Evolutionary conservation across 2,329 filamentous ascomycete species (phyloP).

Genomic region (Didymella arachidicola): DNA sequence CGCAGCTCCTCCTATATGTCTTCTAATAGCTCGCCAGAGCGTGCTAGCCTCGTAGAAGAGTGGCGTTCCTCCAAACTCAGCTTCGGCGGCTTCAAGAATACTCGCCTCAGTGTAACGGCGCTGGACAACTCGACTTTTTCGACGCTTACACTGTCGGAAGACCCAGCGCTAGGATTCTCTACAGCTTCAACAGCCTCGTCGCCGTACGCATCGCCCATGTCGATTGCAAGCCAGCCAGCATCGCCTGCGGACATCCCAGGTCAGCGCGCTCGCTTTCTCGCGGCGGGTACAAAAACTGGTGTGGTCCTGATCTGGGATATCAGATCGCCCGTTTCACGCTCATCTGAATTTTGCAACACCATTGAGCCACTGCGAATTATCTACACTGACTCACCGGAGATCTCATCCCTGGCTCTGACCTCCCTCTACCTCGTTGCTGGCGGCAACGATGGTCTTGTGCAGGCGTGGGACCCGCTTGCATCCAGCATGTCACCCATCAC

Average conservation of each 20-base stretch:
- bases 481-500: slow-evolving; percentile 80
- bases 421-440: slow-evolving; percentile 91
- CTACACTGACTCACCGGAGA: slow-evolving; percentile 86
- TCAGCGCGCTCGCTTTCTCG: slow-evolving; percentile 80
- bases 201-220: slow-evolving; percentile 62
- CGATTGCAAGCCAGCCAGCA: slow-evolving; percentile 54
- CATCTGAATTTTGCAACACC: slow-evolving; percentile 62
- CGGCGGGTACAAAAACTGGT: slow-evolving; percentile 80
- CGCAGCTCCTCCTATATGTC: slow-evolving; percentile 47
- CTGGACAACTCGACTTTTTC: slow-evolving; percentile 80
- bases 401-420: slow-evolving; percentile 82
- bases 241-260: slow-evolving; percentile 75
- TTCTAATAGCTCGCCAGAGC: slow-evolving; percentile 49
- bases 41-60: slow-evolving; percentile 60
- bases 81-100: slow-evolving; percentile 66
- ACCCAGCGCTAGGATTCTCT: slow-evolving; percentile 72
- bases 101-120: slow-evolving; percentile 72
- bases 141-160: slow-evolving; percentile 75
- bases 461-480: slow-evolving; percentile 94
- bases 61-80: slow-evolving; percentile 71
- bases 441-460: slow-evolving; percentile 91
- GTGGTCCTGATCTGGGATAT: slow-evolving; percentile 85
- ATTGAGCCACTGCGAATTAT: slow-evolving; percentile 80
- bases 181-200: slow-evolving; percentile 63
- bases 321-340: slow-evolving; percentile 68